A percentile compares a stretch with the other conserved stretches of the same genome.
These are phyloP conservation scores for Blastobotrys muscicola DNA, from an alignment of 805 yeast genomes.

Conservation along the genomic window DNA sequence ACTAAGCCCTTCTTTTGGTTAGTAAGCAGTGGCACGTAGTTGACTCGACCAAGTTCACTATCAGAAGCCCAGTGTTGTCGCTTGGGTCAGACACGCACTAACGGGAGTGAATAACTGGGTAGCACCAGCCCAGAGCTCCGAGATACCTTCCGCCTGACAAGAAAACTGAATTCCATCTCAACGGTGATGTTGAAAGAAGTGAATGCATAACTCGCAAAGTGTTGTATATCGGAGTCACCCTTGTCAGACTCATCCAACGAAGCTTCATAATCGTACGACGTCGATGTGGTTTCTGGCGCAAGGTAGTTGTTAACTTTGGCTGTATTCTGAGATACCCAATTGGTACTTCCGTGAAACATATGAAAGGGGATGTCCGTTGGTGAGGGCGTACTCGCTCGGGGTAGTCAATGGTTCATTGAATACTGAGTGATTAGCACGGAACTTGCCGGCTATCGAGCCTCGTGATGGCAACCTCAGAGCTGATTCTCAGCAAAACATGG, in stretches of 20 bases:
- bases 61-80: background rate
- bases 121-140: background rate
- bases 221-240: background rate
- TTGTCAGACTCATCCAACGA: background rate
- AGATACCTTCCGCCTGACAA: background rate
- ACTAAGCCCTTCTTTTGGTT: background rate
- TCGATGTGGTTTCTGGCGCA: background rate
- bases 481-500: background rate
- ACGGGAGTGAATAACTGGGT: background rate
- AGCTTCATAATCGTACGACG: background rate
- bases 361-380: background rate
- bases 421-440: background rate
- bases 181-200: background rate
- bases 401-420: background rate
- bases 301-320: background rate
- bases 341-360: constrained; percentile 1
- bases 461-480: too few relatives aligned
- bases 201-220: background rate
- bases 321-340: background rate
- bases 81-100: background rate
- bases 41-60: background rate
- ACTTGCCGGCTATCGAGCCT: background rate
- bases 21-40: background rate
- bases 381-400: too few relatives aligned
- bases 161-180: background rate